Conservation (phyloP, 495 filamentous ascomycete species). For the Podospora anserina region DNA sequence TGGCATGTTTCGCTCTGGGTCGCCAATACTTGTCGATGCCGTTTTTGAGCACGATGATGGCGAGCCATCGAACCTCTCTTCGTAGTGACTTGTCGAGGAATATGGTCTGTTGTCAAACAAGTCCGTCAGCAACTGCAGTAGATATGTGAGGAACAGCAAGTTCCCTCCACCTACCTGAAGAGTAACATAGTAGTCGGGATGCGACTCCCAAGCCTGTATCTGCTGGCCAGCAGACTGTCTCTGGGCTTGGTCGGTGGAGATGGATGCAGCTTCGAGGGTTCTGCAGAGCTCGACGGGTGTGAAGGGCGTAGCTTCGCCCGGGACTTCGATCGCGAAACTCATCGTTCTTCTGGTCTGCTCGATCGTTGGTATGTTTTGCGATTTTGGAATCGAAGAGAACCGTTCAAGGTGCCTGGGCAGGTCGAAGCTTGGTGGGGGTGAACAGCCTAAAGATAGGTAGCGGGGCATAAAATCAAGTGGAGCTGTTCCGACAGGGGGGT, state of each 20-base stretch:
- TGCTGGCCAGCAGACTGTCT: constrained; percentile 79
- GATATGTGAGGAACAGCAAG: constrained; percentile 2
- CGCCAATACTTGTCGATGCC: constrained; percentile 95
- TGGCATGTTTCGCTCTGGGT: constrained; percentile 63
- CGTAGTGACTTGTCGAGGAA: constrained; percentile 76
- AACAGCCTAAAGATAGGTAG: background rate
- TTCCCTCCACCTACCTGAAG: constrained; percentile 60
- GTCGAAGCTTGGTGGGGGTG: constrained; percentile 4
- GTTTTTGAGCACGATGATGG: constrained; percentile 92
- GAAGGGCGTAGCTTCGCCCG: constrained; percentile 53
- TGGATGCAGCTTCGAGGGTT: constrained; percentile 67
- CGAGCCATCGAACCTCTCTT: constrained; percentile 74
- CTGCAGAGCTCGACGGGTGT: constrained; percentile 65
- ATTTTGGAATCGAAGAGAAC: constrained; percentile 3
- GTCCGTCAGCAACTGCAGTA: background rate
- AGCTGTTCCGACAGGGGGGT: constrained; percentile 82
- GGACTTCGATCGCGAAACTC: constrained; percentile 54
- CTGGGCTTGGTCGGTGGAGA: constrained; percentile 68
- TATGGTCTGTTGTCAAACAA: constrained; percentile 51
- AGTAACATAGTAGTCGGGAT: constrained; percentile 69
- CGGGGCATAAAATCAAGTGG: background rate
- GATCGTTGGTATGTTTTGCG: background rate
- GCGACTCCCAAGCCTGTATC: constrained; percentile 78
- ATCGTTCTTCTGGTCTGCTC: constrained; percentile 29
- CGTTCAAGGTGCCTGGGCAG: constrained; percentile 1